Evolutionary conservation across 2,329 filamentous ascomycete genomes (phyloP).

Genomic region (Aspergillus floridensis): DNA sequence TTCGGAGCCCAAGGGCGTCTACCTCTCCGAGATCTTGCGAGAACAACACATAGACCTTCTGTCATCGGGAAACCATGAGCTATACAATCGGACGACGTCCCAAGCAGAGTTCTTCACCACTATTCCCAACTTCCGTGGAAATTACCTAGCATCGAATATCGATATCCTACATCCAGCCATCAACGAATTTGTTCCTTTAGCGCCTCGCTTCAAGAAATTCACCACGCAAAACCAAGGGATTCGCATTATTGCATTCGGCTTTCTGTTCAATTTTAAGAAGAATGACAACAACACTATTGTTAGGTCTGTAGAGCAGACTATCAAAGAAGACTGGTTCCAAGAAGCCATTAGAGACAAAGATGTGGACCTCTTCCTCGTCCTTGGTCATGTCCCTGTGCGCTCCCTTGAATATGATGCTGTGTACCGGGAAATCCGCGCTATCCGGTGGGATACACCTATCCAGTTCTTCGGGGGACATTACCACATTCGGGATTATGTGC

Average conservation of each 20-base stretch:
- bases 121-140: constrained; percentile 75
- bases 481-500: constrained; percentile 80
- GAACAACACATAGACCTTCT: constrained; percentile 81
- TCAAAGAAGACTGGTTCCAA: constrained; percentile 86
- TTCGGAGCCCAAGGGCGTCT: constrained; percentile 81
- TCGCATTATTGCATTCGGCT: constrained; percentile 83
- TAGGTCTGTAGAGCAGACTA: constrained; percentile 71
- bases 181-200: constrained; percentile 70
- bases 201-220: constrained; percentile 81
- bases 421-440: constrained; percentile 72
- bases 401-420: constrained; percentile 76
- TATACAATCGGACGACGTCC: constrained; percentile 78
- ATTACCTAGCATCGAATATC: constrained; percentile 87
- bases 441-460: constrained; percentile 78
- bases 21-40: constrained; percentile 81
- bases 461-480: constrained; percentile 89
- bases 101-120: constrained; percentile 75
- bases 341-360: constrained; percentile 74
- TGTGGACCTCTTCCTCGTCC: constrained; percentile 81
- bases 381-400: constrained; percentile 79
- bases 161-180: constrained; percentile 77
- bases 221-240: constrained; percentile 86
- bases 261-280: constrained; percentile 87
- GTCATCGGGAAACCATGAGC: constrained; percentile 89
- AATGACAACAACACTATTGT: constrained; percentile 91